Evolutionary conservation across 192 early-diverging fungal genomes (phyloP), one percentile per base, ranked within the genome.

Genomic region (Rhizophagus prolifer): DNA sequence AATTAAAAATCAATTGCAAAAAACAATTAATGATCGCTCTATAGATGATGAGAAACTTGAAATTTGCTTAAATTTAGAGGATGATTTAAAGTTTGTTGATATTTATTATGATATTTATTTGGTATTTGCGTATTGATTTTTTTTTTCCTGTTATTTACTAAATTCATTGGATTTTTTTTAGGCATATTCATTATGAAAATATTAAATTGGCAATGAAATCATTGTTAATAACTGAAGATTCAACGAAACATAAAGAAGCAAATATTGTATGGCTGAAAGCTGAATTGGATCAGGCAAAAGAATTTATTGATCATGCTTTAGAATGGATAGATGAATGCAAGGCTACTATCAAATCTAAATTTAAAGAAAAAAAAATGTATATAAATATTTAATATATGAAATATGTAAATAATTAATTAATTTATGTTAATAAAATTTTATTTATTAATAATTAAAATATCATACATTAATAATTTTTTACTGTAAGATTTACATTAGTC

Each of bases 71-170:
- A 47, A 73, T 19, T n/a, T 61, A 6, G 31, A 34, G 16, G 59
- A 73, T 2, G 72, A 73, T 14, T 8, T 73, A 38, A 73, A 61
- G 59, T 71, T 36, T n/a, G 58, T 73, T 73, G 34, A 66, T 2
- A 38, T 38, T 31, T 31, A 31, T 28, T 21, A 61, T 73, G 34
- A 66, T 2, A 38, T 38, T 36, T 4, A 36, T 66, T 70, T 70
- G 12, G 16, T 36, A 26, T 47, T 50, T 47, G 0, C 30, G 12
- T 70, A 23, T 50, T 21, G n/a, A 25, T 70, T 50, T 41, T 25
- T 50, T 54, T 19, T 25, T 50, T 54, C 7, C 10, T 28, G 19
- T 47, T 21, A 69, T 69, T 44, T 21, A 54, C 10, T 63, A 13
- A 63, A 23, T 25, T 63, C 26, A 63, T 54, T 28, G 13, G 25